Evolutionary conservation across 352 stramenopile genomes (phyloP).

Genomic region (Phytophthora sp.): DNA sequence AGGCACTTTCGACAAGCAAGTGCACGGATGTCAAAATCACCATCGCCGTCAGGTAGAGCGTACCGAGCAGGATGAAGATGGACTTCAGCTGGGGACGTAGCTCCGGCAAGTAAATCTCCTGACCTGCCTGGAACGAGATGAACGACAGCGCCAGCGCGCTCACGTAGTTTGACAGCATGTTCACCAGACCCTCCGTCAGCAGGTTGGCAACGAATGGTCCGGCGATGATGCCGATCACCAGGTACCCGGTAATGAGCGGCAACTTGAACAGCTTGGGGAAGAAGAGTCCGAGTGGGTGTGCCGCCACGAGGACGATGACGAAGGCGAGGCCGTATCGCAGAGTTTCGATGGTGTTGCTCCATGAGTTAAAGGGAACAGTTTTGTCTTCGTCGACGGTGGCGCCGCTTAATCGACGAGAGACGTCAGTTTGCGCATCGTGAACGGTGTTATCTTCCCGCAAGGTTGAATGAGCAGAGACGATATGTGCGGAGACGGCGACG

Average conservation of each 20-base stretch:
- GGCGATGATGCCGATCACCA: conserved; percentile 61
- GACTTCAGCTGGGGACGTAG: conserved; percentile 60
- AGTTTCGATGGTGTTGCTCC: conserved; percentile 43
- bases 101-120: conserved; percentile 73
- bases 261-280: conserved; percentile 65
- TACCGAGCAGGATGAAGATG: conserved; percentile 50
- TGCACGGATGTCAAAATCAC: conserved; percentile 45
- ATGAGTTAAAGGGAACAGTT: conserved; percentile 42
- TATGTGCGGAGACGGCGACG: not conserved
- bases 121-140: conserved; percentile 74
- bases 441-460: conserved; percentile 1
- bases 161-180: conserved; percentile 54
- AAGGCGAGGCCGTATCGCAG: conserved; percentile 55
- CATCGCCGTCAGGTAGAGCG: conserved; percentile 63
- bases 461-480: conserved; percentile 5
- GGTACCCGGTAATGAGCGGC: conserved; percentile 69
- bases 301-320: conserved; percentile 58
- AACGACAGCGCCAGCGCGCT: conserved; percentile 71
- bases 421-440: not conserved
- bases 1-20: conserved; percentile 42
- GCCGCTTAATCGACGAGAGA: conserved; percentile 27
- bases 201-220: conserved; percentile 64
- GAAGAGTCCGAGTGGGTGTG: conserved; percentile 62
- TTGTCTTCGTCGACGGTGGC: conserved; percentile 18
- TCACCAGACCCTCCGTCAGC: conserved; percentile 40